These are phyloP conservation scores for Chrysopogon serrulatus DNA, from an alignment of 176 grass and related monocot genomes.

Conservation along the genomic window DNA sequence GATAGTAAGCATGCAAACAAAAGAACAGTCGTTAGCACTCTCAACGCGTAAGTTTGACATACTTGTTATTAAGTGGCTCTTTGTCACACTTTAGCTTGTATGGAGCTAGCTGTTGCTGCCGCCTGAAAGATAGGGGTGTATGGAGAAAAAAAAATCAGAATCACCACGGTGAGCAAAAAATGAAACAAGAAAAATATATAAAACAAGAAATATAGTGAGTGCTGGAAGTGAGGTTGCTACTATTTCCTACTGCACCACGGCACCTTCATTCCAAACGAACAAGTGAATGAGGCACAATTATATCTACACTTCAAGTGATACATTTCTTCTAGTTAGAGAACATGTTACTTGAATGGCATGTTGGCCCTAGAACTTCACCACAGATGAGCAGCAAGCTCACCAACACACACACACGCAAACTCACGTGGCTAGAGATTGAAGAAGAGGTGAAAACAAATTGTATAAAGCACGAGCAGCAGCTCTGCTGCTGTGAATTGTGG, in stretches of 20 bases:
- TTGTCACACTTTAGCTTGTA: slow-evolving; percentile 97
- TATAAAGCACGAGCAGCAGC: no score
- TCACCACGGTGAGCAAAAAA: background rate
- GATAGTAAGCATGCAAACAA: background rate
- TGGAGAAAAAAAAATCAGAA: background rate
- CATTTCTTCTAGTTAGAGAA: background rate
- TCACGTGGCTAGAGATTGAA: no score
- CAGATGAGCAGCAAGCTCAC: no score
- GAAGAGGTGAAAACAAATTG: no score
- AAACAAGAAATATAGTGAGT: background rate
- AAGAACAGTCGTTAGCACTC: background rate
- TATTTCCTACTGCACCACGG: background rate
- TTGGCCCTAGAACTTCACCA: no score
- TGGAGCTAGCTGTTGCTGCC: slow-evolving; percentile 73
- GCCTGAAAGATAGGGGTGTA: slow-evolving; percentile 54
- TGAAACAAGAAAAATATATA: background rate
- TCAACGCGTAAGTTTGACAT: slow-evolving; percentile 16
- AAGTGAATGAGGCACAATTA: background rate
- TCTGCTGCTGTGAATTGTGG: no score
- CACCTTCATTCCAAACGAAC: background rate
- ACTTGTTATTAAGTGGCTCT: slow-evolving; percentile 86
- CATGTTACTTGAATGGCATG: no score
- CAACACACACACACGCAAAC: no score
- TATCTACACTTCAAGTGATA: background rate
- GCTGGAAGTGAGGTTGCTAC: background rate